Evolutionary conservation across 2,329 filamentous ascomycete genomes (phyloP), one percentile per base, ranked within the genome.

Genomic region (Verticillium nonalfalfae): DNA sequence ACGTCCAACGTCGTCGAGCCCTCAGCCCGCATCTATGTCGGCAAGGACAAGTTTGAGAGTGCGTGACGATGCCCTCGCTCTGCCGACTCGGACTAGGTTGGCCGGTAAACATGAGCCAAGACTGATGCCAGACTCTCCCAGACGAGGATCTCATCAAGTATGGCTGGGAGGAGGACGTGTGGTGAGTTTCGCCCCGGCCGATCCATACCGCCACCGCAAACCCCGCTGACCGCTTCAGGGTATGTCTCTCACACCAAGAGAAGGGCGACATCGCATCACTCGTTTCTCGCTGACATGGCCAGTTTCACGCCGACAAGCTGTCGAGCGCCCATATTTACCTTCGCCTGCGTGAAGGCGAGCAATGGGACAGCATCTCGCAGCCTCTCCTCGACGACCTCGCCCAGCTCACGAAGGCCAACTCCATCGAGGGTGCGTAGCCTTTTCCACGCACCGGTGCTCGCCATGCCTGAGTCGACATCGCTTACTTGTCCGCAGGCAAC

Each of bases 31-130:
- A 87, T 99, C 71, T 99, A 99, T 74, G 92, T 97, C 63, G 95
- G 95, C 76, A 99, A 98, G 77, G 95, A 99, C 81, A 99, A 99
- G 79, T 93, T 95, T 69, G 95, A 99, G 81, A 99, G 95, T 97
- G 82, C 72, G 88, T 64, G 65, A 60, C 61, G 61, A 36, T 57
- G n/a, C 33, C 38, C 26, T 56, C 58, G 56, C 57, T n/a, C 39
- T 61, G 39, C 60, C 62, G 61, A 61, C 35, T 9, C 13, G 35
- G 35, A 36, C 10, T 13, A 18, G 21, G 45, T 18, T 18, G 5
- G 45, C 45, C 45, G 45, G 7, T 26, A 31, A 26, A 7, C 45
- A 10, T 11, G 45, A 52, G 18, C 18, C 11, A 54, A 54, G 14
- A 11, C 45, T 58, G 33, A 60, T 57, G 31, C 15, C 14, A 7